These are phyloP conservation scores for Sesbania bispinosa DNA, from an alignment of 306 rosid genomes.

Conservation along the genomic window DNA sequence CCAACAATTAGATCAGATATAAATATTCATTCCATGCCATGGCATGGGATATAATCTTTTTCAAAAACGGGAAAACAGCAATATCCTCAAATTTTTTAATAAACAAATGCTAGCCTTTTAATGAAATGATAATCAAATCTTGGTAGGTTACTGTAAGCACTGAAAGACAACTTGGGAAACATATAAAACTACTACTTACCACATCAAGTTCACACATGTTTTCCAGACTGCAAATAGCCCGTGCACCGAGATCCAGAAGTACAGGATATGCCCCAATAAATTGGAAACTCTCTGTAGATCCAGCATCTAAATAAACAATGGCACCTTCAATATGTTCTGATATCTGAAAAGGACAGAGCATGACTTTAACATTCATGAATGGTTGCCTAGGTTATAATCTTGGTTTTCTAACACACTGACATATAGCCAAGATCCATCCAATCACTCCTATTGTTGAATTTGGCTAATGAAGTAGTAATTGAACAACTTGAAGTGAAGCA, in stretches of 20 bases:
- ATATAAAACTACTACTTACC: conserved; percentile 41
- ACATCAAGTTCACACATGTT: conserved; percentile 47
- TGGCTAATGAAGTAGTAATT: neutral
- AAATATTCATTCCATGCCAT: neutral
- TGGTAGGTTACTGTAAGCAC: neutral
- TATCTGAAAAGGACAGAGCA: conserved; percentile 38
- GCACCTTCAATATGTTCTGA: conserved; percentile 75
- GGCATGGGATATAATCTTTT: neutral
- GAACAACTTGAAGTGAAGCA: neutral
- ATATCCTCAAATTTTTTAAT: neutral
- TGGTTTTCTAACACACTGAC: too few species aligned
- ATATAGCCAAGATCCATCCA: too few species aligned
- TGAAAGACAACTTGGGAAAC: neutral
- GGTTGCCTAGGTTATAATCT: too few species aligned
- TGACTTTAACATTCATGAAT: neutral
- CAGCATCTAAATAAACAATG: conserved; percentile 79
- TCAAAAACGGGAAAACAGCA: neutral
- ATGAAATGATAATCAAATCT: conserved; percentile 15
- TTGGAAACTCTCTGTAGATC: conserved; percentile 80
- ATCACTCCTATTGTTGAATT: neutral
- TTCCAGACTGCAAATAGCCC: conserved; percentile 74
- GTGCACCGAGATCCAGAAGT: conserved; percentile 71
- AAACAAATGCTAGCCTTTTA: neutral
- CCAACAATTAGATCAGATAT: neutral
- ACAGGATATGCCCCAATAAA: conserved; percentile 64